phyloP scores from a whole-genome alignment of 2,329 filamentous ascomycete genomes.

The Colletotrichum acutatum region DNA sequence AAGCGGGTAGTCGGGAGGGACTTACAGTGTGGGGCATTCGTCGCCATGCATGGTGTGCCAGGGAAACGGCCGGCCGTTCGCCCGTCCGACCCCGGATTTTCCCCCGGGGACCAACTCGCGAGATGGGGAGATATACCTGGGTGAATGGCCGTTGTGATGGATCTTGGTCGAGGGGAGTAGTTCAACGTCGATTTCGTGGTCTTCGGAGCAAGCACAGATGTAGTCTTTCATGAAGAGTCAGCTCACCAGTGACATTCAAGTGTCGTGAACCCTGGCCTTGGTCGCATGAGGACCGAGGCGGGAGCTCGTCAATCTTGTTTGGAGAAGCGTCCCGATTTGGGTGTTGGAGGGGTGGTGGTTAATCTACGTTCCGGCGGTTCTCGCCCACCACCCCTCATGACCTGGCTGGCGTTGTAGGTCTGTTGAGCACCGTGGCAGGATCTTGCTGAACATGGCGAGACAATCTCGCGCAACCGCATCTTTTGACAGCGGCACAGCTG shows the following conservation, averaged over 20 bases:
- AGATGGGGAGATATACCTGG: not conserved
- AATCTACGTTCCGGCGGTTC: slow-evolving; percentile 10
- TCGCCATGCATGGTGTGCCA: not conserved
- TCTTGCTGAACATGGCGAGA: not conserved
- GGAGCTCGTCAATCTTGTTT: slow-evolving; percentile 1
- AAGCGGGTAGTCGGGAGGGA: slow-evolving; percentile 9
- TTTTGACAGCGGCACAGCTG: not conserved
- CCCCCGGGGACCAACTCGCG: not conserved
- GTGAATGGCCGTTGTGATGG: no score
- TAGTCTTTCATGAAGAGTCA: no score
- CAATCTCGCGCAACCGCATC: not conserved
- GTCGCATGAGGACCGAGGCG: not conserved
- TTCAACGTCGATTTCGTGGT: no score
- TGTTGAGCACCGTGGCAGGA: not conserved
- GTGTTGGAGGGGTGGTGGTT: not conserved
- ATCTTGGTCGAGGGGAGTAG: no score
- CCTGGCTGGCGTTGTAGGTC: not conserved
- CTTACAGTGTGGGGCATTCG: not conserved
- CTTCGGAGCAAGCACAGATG: no score
- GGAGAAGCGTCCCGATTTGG: not conserved
- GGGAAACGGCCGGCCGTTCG: slow-evolving; percentile 17
- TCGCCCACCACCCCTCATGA: not conserved
- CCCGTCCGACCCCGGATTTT: slow-evolving; percentile 12
- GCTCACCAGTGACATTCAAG: not conserved
- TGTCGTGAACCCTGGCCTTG: not conserved